These are phyloP conservation scores for Candida nanaspora DNA, from an alignment of 805 yeast species.

Conservation along the genomic window DNA sequence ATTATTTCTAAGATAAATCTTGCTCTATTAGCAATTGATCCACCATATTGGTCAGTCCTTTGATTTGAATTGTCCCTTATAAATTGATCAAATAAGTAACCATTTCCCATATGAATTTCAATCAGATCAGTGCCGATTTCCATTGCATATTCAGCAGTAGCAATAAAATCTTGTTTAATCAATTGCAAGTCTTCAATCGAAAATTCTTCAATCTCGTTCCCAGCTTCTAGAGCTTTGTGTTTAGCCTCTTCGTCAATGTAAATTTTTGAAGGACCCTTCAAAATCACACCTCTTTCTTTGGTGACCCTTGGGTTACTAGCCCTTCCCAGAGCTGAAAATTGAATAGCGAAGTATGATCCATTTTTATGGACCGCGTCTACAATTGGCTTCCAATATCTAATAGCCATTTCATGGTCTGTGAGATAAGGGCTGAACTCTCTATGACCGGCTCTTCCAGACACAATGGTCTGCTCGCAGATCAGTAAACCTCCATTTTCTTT, in stretches of 20 bases:
- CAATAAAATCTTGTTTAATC: conserved; percentile 7
- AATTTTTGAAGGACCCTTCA: conserved; percentile 19
- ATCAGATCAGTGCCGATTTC: conserved; percentile 23
- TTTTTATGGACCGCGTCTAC: conserved; percentile 38
- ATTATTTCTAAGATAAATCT: conserved; percentile 28
- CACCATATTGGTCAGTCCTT: conserved; percentile 25
- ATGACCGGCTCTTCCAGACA: conserved; percentile 35
- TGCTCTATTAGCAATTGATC: conserved; percentile 26
- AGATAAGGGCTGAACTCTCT: conserved; percentile 13
- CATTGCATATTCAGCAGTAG: conserved; percentile 16
- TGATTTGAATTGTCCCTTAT: conserved; percentile 13
- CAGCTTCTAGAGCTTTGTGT: conserved; percentile 12
- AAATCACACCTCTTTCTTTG: conserved; percentile 5
- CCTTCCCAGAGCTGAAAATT: conserved; percentile 35
- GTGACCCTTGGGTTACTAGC: conserved; percentile 18
- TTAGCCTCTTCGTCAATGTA: conserved; percentile 1
- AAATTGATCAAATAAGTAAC: conserved; percentile 22
- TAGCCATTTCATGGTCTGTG: conserved; percentile 44
- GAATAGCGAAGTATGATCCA: conserved; percentile 30
- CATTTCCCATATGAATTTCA: conserved; percentile 25
- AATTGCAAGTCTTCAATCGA: conserved; percentile 29
- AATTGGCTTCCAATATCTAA: conserved; percentile 43
- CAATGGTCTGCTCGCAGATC: conserved; percentile 24
- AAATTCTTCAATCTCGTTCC: conserved; percentile 37
- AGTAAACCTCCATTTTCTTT: conserved; percentile 48